These are phyloP conservation scores for Purpureocillium lavendulum DNA, from an alignment of 2,329 filamentous ascomycete genomes.

Conservation along the genomic window DNA sequence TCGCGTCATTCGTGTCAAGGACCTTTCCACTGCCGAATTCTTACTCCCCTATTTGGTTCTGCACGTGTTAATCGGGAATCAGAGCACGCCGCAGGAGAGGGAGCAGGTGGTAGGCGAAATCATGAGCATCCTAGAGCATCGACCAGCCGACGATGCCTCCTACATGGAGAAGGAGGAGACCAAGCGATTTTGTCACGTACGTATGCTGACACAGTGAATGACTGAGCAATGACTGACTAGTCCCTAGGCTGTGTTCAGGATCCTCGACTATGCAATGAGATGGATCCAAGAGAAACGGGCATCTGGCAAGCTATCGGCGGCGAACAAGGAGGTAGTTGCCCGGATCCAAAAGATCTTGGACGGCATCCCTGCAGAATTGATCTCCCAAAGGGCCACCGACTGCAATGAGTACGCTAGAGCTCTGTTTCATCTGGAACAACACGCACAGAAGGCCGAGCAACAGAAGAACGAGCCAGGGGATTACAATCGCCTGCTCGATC, in stretches of 20 bases:
- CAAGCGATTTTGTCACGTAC: constrained; percentile 80
- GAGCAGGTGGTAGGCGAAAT: constrained; percentile 65
- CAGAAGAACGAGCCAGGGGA: constrained; percentile 39
- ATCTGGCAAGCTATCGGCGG: constrained; percentile 16
- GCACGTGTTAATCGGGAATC: constrained; percentile 70
- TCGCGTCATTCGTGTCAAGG: constrained; percentile 76
- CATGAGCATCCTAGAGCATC: constrained; percentile 61
- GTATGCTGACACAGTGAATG: constrained; percentile 11
- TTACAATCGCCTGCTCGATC: constrained; percentile 60
- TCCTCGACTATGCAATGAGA: constrained; percentile 83
- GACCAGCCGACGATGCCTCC: constrained; percentile 37
- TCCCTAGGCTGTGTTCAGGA: constrained; percentile 72
- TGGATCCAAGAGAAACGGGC: constrained; percentile 72
- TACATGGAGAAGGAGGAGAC: constrained; percentile 64
- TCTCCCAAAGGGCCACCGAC: constrained; percentile 78
- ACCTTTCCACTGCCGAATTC: constrained; percentile 79
- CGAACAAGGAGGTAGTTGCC: constrained; percentile 39
- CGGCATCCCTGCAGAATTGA: constrained; percentile 64
- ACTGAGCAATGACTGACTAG: not conserved
- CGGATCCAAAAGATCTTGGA: constrained; percentile 44
- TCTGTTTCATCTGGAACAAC: constrained; percentile 89
- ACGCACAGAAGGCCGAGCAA: constrained; percentile 52
- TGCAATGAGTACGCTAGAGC: constrained; percentile 90
- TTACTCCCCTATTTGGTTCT: constrained; percentile 80
- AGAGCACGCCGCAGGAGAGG: constrained; percentile 50